A percentile compares a stretch with the other conserved stretches of the same genome.
phyloP scores from a whole-genome alignment of 495 filamentous ascomycete genomes.

The Penicillium robsamsonii region DNA sequence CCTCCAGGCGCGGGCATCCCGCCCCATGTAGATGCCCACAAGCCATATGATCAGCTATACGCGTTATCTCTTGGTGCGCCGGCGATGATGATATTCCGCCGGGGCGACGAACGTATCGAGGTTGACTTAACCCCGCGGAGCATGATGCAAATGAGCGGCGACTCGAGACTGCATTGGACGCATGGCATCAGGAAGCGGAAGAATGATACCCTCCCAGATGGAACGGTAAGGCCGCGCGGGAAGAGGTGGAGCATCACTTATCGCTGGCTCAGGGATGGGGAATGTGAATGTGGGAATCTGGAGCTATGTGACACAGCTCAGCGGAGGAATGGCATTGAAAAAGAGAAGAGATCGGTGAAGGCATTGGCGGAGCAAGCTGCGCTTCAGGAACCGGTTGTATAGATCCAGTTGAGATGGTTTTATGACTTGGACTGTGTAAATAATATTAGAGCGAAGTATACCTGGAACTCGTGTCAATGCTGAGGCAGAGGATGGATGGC shows the following conservation, averaged over 20 bases:
- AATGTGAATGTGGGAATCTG: constrained; percentile 42
- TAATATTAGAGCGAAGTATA: constrained; percentile 10
- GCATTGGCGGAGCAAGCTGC: constrained; percentile 19
- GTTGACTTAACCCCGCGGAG: constrained; percentile 36
- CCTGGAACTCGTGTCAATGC: not conserved
- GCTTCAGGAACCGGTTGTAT: not conserved
- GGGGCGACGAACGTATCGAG: constrained; percentile 30
- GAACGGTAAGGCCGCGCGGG: constrained; percentile 27
- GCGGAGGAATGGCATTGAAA: constrained; percentile 34
- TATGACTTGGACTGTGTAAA: not conserved
- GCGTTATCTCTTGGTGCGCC: constrained; percentile 39
- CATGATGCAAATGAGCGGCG: constrained; percentile 40
- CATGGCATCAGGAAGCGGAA: constrained; percentile 45
- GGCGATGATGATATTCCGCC: constrained; percentile 37
- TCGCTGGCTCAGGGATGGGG: constrained; percentile 38
- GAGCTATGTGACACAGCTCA: constrained; percentile 39
- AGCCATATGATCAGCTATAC: constrained; percentile 42
- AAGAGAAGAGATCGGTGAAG: constrained; percentile 38
- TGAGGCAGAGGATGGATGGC: too few relatives aligned
- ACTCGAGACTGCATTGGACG: constrained; percentile 42
- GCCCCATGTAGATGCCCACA: constrained; percentile 41
- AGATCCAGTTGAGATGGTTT: not conserved
- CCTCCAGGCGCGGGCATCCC: constrained; percentile 43
- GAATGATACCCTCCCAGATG: constrained; percentile 35
- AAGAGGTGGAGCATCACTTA: constrained; percentile 44